Evolutionary conservation across 2,329 filamentous ascomycete species (phyloP), one percentile per base, ranked within the genome.

Genomic region (Colletotrichum cereale): DNA sequence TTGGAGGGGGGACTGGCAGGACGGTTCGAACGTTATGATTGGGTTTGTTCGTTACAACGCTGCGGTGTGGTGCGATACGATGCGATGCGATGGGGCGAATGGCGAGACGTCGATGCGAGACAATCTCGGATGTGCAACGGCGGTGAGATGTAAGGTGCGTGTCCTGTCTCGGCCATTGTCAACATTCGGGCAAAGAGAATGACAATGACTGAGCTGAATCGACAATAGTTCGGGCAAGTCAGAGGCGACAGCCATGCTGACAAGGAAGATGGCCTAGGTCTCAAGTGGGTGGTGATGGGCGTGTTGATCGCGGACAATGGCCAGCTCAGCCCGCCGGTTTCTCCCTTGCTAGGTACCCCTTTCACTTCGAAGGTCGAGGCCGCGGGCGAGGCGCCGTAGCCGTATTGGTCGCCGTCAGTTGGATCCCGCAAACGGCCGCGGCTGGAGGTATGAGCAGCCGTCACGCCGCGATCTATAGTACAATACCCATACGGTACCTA

Each of bases 71-170:
- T 57, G 29, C 26, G 21, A 58, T 40, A 48, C 55, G 34, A 57
- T 62, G 57, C 50, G 24, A 68, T 68, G 57, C 44, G 36, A 31
- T 16, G 29, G 42, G 58, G 24, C 68, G n/a, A 71, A 29, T 71
- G 18, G 24, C 16, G 16, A 24, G 8, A 44, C 42, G 21, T 26
- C 12, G 26, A 38, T 68, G 26, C 24, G 48, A 71, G 68, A 71
- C 68, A 71, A 36, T 60, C 38, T 38, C 36, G 31, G 50, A 68
- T 58, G n/a, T 38, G 38, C 50, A 71, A 71, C 58, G 66, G 68
- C 65, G 68, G 68, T 68, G 68, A 71, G 29, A n/a, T 62, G 18
- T 12, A 12, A 53, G n/a, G 29, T 52, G 67, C 48, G 57, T 53
- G 67, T 34, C 47, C 48, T 70, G 38, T 53, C 47, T 56, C 18